Evolutionary conservation across 2,329 filamentous ascomycete genomes (phyloP), one percentile per base, ranked within the genome.

Genomic region (Xylaria sp.): DNA sequence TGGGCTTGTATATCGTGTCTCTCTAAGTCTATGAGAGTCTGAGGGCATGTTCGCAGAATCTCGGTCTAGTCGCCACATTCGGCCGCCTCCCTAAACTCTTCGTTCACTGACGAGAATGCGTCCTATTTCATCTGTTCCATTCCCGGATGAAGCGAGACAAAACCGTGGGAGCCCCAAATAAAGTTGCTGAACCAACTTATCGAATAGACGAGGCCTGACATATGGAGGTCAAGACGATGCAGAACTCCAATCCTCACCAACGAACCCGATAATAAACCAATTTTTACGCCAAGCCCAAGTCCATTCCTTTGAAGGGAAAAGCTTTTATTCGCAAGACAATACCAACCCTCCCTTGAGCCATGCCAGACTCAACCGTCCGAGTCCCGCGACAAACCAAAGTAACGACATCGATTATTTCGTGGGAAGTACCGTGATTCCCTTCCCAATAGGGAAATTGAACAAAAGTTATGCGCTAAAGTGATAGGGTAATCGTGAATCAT

Each of bases 21-120:
- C 75, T 76, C 71, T 75, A 76, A 73, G 64, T 75, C 75, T 76
- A 76, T 71, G 67, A 72, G 72, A 74, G 72, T 70, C 68, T 65
- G 75, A 71, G 72, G 72, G 71, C 73, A 72, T 72, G 69, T 68
- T 73, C 69, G 69, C 71, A 74, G 70, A 73, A 69, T 72, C 71
- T 73, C 72, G 72, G 71, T 76, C 75, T 75, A 76, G 74, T 70
- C 70, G 66, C 28, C 31, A 25, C 18, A 43, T 54, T 55, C 33
- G 13, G 62, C 51, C 25, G 36, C 33, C 33, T 31, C 55, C 46
- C 25, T 55, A 25, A 20, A 5, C 46, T 41, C 31, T 57, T 51
- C n/a, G 13, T 43, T 51, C 7, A 20, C 13, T 18, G n/a, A 43
- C 15, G 33, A 39, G 15, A 33, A 58, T n/a, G 31, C 52, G 15